Evolutionary conservation across 805 yeast genomes (phyloP), one percentile per base, ranked within the genome.

Genomic region (Starmera caribaea): DNA sequence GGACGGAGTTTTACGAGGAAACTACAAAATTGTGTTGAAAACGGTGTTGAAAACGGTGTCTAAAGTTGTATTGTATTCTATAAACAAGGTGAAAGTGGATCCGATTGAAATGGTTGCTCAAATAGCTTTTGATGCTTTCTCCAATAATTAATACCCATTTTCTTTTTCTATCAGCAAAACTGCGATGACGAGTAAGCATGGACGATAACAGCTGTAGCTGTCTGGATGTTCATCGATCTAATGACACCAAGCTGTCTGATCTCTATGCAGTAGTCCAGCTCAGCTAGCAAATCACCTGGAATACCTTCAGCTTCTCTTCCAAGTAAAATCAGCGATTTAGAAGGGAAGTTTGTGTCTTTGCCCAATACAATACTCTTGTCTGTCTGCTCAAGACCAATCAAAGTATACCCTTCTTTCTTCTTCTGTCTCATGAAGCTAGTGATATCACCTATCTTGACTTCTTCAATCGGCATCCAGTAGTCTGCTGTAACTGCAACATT

Each of bases 401-500:
- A 63, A 0, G 94, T 81, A 54, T 88, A 89, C 0, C 97, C 97
- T 43, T 84, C 82, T 56, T 74, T 77, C 44, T 66, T 68, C 65
- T 81, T 80, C 39, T 55, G 52, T 39, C 65, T 63, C 73, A 90
- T 69, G 51, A 65, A 90, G 2, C 57, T 59, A 2, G 65, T 59
- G 34, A 89, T 76, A 3, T 66, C 67, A 1, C 61, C 74, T 5
- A 73, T 68, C 41, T 71, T 71, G 5, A 89, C 95, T 55, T 88
- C 90, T 7, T 65, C 55, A 77, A 89, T 80, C 1, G 97, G 97
- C 92, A 88, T 84, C 97, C 97, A 90, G 42, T 73, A 67, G 49
- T 89, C 97, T 0, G 97, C 95, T 0, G 97, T 87, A 9, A 89
- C 95, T 0, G 97, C 95, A 27, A 92, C 97, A 45, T 69, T 78